phyloP scores from a whole-genome alignment of 495 filamentous ascomycete species.

The Hyphodiscus hymeniophilus region DNA sequence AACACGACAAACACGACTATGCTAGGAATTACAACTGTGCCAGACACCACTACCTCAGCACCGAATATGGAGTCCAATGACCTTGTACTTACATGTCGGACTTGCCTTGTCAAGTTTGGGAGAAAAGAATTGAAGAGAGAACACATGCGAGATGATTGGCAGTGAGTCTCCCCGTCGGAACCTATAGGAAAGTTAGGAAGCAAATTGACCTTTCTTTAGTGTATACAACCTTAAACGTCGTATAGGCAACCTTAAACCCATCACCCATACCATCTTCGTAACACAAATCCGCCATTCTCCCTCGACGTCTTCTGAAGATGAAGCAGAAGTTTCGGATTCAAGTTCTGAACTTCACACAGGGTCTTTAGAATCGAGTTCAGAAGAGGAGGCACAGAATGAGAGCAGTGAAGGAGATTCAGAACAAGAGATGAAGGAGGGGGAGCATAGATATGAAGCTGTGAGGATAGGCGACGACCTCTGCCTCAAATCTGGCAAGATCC shows the following conservation, averaged over 20 bases:
- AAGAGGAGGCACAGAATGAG: too few relatives aligned
- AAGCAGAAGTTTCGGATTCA: neutral
- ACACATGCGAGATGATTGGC: slow-evolving; percentile 19
- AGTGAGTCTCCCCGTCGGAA: slow-evolving; percentile 8
- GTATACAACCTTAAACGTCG: slow-evolving; percentile 22
- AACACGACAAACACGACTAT: too few relatives aligned
- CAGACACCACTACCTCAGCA: neutral
- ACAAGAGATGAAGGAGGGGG: slow-evolving; percentile 7
- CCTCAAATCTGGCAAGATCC: slow-evolving; percentile 25
- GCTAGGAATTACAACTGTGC: neutral
- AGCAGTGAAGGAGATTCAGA: too few relatives aligned
- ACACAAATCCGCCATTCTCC: slow-evolving; percentile 1
- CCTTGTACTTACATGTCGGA: slow-evolving; percentile 3
- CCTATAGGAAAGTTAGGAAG: slow-evolving; percentile 2
- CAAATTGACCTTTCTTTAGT: too few relatives aligned
- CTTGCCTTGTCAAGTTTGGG: slow-evolving; percentile 12
- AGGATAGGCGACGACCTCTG: slow-evolving; percentile 14
- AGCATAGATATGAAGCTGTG: neutral
- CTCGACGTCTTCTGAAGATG: neutral
- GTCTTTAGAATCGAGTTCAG: too few relatives aligned
- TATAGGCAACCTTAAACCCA: slow-evolving; percentile 19
- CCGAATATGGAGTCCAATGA: neutral
- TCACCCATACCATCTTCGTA: slow-evolving; percentile 13
- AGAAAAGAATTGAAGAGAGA: slow-evolving; percentile 6
- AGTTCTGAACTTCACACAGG: too few relatives aligned